Conservation (phyloP, 192 early-diverging fungal genomes). For the Gryganskiella cystojenkinii region DNA sequence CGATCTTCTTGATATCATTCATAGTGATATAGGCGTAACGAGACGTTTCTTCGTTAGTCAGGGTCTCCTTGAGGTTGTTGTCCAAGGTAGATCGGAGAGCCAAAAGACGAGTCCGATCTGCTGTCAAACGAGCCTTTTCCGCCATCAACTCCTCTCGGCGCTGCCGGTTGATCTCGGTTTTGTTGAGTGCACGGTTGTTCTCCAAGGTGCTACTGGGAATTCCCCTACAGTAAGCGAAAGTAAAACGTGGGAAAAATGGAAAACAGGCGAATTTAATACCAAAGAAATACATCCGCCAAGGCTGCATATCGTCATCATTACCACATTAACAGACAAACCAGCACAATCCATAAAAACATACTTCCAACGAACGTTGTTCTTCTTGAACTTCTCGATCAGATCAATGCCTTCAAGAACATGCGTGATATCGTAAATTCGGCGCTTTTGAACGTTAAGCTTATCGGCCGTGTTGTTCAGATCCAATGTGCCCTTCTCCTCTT, state of each 20-base stretch:
- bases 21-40: constrained; percentile 45
- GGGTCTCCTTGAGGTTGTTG: constrained; percentile 26
- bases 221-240: constrained; percentile 25
- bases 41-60: constrained; percentile 44
- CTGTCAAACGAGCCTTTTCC: constrained; percentile 25
- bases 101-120: constrained; percentile 26
- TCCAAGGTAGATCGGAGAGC: constrained; percentile 31
- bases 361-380: constrained; percentile 79
- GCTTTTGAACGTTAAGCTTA: constrained; percentile 70
- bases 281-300: background rate
- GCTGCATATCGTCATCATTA: background rate
- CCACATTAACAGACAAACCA: background rate
- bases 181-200: constrained; percentile 21
- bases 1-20: constrained; percentile 45
- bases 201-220: constrained; percentile 9
- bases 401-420: constrained; percentile 75
- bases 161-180: constrained; percentile 26
- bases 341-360: constrained; percentile 45
- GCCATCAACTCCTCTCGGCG: constrained; percentile 32
- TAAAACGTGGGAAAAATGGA: background rate
- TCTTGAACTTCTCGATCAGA: constrained; percentile 74
- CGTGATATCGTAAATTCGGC: constrained; percentile 77
- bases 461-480: constrained; percentile 70
- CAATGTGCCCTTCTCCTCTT: constrained; percentile 60
- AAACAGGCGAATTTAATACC: background rate